Percentiles rank a stretch among this genome's conserved stretches.
phyloP scores from a whole-genome alignment of 2,329 filamentous ascomycete genomes.

The Aspergillus felis region DNA sequence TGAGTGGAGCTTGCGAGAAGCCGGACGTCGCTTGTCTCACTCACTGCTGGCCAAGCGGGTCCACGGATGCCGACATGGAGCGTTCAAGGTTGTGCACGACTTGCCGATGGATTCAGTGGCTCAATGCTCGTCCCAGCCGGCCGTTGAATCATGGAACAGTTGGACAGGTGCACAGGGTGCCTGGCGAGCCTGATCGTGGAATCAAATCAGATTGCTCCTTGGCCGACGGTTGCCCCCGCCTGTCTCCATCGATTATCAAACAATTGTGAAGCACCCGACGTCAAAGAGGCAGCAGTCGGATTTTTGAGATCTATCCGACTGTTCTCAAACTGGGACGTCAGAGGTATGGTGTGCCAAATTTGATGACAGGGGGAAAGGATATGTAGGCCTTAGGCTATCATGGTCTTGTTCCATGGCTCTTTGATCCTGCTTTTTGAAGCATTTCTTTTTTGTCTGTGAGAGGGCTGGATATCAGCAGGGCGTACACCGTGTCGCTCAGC shows the following conservation, averaged over 20 bases:
- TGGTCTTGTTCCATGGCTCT: neutral
- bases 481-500: neutral
- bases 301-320: neutral
- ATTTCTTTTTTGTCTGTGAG: neutral
- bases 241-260: neutral
- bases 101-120: neutral
- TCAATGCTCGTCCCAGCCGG: neutral
- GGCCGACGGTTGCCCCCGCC: neutral
- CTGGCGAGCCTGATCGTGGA: neutral
- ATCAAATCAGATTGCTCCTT: neutral
- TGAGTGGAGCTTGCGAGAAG: conserved; percentile 24
- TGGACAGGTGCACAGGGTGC: neutral
- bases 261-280: neutral
- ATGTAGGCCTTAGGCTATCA: neutral
- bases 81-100: neutral
- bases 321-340: neutral
- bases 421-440: neutral
- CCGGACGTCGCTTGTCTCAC: neutral
- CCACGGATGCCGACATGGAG: neutral
- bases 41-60: neutral
- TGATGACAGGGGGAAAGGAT: too few relatives aligned
- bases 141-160: neutral
- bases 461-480: neutral
- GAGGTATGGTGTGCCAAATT: neutral
- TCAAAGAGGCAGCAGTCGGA: neutral